Base-by-base conservation (phyloP, 345 rosid genomes). In the Alliaria petiolata region DNA sequence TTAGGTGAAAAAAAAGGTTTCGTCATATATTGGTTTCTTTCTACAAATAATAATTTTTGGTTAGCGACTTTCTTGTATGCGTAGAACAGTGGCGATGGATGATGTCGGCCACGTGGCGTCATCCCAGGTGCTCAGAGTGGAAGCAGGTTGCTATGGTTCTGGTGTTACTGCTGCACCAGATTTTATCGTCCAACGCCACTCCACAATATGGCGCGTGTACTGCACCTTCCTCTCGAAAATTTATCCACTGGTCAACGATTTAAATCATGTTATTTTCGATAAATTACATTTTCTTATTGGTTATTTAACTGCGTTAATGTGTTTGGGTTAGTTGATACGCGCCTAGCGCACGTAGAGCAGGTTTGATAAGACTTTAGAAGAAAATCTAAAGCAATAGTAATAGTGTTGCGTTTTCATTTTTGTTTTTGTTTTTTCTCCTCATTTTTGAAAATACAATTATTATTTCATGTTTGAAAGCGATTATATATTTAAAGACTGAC, bases 41-140 rank as follows among this genome's bases (percentile, higher is more conserved):
- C 3, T 12, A 39, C 19, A 67, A 53, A 14, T 38, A 35, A 58
- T 56, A 26, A 25, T 36, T 51, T 9, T 66, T 15, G 42, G 15
- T 26, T 61, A 61, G 6, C 67, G 67, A 62, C 40, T 15, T 44
- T 34, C 20, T 17, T 35, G 15, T 26, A 65, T 65, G 58, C 56
- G 46, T 8, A 36, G 47, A 50, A 69, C 14, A 60, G 51, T 39
- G n/a, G 17, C 6, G 39, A 38, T 56, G 46, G 34, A 71, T 10
- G 56, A 0, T 42, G 35, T 16, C 6, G 6, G 38, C 4, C 74
- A 75, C 69, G 74, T 75, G 78, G 74, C 69, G 3, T 19, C 6
- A 74, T 75, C 74, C 57, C 50, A 75, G 63, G 34, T 35, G 56
- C 26, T 75, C 50, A 75, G 63, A 61, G 78, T 75, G 69, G 74